phyloP scores from a whole-genome alignment of 345 rosid species.

The Populus simonii region DNA sequence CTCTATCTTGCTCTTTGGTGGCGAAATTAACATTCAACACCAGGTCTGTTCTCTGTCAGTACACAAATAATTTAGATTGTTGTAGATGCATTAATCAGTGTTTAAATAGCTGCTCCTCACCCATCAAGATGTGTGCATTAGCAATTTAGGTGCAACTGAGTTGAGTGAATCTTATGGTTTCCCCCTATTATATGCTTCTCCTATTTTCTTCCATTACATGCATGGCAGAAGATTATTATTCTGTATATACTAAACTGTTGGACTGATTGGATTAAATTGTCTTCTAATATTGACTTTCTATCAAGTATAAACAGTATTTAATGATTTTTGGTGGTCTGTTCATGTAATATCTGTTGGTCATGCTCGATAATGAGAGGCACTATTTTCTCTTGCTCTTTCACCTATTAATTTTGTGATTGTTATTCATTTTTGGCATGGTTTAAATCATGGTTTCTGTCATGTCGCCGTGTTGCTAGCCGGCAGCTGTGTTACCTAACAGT shows the following conservation, averaged over 20 bases:
- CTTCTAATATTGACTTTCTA: not conserved
- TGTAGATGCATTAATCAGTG: not conserved
- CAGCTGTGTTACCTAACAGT: no score
- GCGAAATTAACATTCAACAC: slow-evolving; percentile 78
- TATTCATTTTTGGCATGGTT: no score
- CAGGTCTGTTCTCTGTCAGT: slow-evolving; percentile 47
- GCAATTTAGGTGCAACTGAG: not conserved
- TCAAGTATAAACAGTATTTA: not conserved
- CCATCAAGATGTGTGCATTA: not conserved
- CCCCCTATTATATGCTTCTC: no score
- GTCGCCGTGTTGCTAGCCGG: no score
- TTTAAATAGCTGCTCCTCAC: not conserved
- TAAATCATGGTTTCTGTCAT: no score
- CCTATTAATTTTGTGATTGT: no score
- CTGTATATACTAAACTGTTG: not conserved
- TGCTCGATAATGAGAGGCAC: no score
- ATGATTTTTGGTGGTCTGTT: not conserved
- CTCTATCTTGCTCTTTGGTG: slow-evolving; percentile 83
- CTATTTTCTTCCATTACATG: no score
- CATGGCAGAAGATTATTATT: not conserved
- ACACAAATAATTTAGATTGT: not conserved
- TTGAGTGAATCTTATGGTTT: not conserved
- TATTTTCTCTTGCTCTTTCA: no score
- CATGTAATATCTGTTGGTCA: not conserved
- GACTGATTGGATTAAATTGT: no score